Conservation (phyloP, 2,329 filamentous ascomycete species). For the Talaromyces islandicus region DNA sequence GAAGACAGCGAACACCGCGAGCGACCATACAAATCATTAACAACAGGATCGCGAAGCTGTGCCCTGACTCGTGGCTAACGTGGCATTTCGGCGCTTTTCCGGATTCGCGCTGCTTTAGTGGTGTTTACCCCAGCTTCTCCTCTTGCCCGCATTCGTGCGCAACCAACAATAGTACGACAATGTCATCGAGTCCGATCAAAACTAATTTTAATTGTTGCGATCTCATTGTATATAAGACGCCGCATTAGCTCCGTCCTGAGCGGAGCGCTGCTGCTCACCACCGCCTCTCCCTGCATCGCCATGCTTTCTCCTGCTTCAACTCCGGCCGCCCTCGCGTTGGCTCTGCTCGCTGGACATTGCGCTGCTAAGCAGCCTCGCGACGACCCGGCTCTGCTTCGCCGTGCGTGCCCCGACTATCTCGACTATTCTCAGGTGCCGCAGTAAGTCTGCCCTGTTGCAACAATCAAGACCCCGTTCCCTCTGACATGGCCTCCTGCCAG, state of each 20-base stretch:
- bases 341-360: slow-evolving; percentile 5
- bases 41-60: not conserved
- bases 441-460: slow-evolving; percentile 35
- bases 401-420: slow-evolving; percentile 62
- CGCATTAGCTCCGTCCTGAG: not conserved
- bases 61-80: not conserved
- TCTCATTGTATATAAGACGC: not conserved
- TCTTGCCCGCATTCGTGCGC: not conserved
- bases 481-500: slow-evolving; percentile 38
- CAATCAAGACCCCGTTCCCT: not conserved
- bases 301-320: slow-evolving; percentile 4
- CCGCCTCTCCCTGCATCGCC: not conserved
- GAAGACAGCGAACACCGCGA: not conserved
- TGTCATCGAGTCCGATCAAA: not conserved
- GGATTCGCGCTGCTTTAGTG: not conserved
- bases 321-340: slow-evolving; percentile 9
- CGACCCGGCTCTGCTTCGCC: slow-evolving; percentile 23
- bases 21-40: not conserved
- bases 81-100: not conserved
- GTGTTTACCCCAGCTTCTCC: not conserved
- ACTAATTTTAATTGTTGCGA: not conserved
- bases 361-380: slow-evolving; percentile 15
- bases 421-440: slow-evolving; percentile 56
- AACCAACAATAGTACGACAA: not conserved
- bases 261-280: not conserved